These are phyloP conservation scores for Oryza rufipogon DNA, from an alignment of 176 grass and related monocot genomes.

Conservation along the genomic window DNA sequence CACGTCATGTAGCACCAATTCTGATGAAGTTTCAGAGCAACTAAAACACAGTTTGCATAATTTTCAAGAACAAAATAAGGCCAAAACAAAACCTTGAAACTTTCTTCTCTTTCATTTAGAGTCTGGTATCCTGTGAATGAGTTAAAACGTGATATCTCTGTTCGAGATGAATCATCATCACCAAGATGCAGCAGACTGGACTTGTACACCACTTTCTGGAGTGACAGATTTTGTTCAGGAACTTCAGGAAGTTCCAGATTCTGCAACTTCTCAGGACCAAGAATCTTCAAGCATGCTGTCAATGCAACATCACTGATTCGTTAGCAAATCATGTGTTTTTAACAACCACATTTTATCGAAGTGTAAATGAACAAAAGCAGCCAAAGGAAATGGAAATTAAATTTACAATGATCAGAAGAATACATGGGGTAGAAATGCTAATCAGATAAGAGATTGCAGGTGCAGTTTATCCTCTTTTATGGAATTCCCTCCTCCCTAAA, in stretches of 20 bases:
- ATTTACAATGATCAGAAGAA: neutral
- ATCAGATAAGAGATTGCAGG: slow-evolving; percentile 10
- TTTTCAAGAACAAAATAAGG: slow-evolving; percentile 38
- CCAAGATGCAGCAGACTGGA: slow-evolving; percentile 35
- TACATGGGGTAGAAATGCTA: slow-evolving; percentile 15
- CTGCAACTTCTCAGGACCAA: slow-evolving; percentile 57
- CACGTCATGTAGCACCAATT: neutral
- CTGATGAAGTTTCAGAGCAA: slow-evolving; percentile 2
- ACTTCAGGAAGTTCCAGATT: slow-evolving; percentile 62
- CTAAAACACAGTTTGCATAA: slow-evolving; percentile 19
- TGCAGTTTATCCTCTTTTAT: slow-evolving; percentile 13
- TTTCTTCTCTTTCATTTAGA: slow-evolving; percentile 83
- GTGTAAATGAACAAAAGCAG: neutral
- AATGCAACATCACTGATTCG: slow-evolving; percentile 40
- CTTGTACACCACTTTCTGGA: slow-evolving; percentile 69
- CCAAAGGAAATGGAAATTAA: neutral
- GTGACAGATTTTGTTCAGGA: slow-evolving; percentile 37
- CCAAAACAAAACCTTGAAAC: slow-evolving; percentile 75
- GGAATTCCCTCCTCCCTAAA: neutral
- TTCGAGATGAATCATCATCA: slow-evolving; percentile 35
- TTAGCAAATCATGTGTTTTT: slow-evolving; percentile 35
- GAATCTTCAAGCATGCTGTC: slow-evolving; percentile 78
- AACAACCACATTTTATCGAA: slow-evolving; percentile 1
- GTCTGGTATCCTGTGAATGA: slow-evolving; percentile 85
- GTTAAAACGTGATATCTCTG: slow-evolving; percentile 63